Conservation (phyloP, 371 early-diverging fungal genomes). For the Polyrhizophydium stewartii region DNA sequence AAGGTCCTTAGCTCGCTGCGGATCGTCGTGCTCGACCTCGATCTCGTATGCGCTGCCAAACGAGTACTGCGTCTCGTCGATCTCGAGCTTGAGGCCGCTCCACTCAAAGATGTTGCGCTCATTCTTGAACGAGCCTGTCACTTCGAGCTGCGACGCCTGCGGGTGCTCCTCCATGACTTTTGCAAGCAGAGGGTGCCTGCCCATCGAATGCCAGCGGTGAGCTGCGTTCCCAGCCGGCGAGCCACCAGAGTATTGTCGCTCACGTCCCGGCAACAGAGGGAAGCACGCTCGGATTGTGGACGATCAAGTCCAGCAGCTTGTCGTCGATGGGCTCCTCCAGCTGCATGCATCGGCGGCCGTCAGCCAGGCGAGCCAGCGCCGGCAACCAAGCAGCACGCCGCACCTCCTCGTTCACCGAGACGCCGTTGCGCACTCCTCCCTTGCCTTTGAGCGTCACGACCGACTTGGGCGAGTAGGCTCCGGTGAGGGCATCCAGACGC, state of each 20-base stretch:
- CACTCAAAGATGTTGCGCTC: slow-evolving; percentile 8
- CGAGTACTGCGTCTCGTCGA: slow-evolving; percentile 19
- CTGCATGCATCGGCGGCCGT: neutral
- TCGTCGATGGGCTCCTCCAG: neutral
- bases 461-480: neutral
- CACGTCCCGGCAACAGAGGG: neutral
- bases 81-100: slow-evolving; percentile 14
- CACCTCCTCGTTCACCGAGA: slow-evolving; percentile 12
- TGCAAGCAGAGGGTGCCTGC: too few species aligned
- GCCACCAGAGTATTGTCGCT: too few species aligned
- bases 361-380: neutral
- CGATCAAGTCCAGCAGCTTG: neutral
- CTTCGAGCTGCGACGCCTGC: neutral
- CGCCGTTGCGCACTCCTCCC: slow-evolving; percentile 1
- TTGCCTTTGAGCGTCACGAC: slow-evolving; percentile 12
- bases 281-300: neutral
- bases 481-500: neutral
- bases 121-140: slow-evolving; percentile 3
- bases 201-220: too few species aligned
- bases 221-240: too few species aligned
- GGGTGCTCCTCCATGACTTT: neutral
- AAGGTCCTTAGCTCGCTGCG: slow-evolving; percentile 1
- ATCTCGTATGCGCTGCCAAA: slow-evolving; percentile 27
- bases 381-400: neutral
- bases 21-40: slow-evolving; percentile 15